Percentiles rank a stretch among this genome's conserved stretches.
These are phyloP conservation scores for Ophiosphaerella herpotricha DNA, from an alignment of 2,329 filamentous ascomycete genomes.

Conservation along the genomic window DNA sequence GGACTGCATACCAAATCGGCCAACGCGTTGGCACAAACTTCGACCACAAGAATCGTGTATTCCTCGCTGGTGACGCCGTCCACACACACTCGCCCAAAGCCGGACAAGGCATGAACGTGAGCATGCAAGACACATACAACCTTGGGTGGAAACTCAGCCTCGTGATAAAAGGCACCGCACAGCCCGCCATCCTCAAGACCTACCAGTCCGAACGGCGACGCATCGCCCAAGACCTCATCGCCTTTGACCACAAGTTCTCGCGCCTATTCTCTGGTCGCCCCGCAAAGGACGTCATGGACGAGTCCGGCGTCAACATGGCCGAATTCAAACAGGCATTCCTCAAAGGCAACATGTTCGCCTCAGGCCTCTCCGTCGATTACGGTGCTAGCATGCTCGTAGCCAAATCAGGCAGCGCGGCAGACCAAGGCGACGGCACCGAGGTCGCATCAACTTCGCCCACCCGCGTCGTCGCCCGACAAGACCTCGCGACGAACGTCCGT, in stretches of 20 bases:
- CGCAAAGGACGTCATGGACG: conserved; percentile 63
- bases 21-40: conserved; percentile 66
- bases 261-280: conserved; percentile 55
- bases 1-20: conserved; percentile 70
- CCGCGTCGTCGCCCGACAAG: conserved; percentile 42
- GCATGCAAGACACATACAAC: conserved; percentile 69
- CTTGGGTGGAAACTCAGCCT: conserved; percentile 62
- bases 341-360: conserved; percentile 63
- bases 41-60: conserved; percentile 62
- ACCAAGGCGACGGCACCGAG: conserved; percentile 56
- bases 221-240: conserved; percentile 69
- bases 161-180: conserved; percentile 51
- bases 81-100: conserved; percentile 65
- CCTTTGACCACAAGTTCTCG: conserved; percentile 56
- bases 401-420: conserved; percentile 52
- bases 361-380: conserved; percentile 64
- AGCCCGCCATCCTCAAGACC: conserved; percentile 54
- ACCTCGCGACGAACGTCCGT: conserved; percentile 52
- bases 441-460: conserved; percentile 30
- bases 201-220: conserved; percentile 60
- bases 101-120: conserved; percentile 74
- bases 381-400: conserved; percentile 59
- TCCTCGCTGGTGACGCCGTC: conserved; percentile 71
- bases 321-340: conserved; percentile 66
- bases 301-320: conserved; percentile 64